phyloP scores from a whole-genome alignment of 1,284 basidiomycete genomes.

The Moesziomyces aphidis region DNA sequence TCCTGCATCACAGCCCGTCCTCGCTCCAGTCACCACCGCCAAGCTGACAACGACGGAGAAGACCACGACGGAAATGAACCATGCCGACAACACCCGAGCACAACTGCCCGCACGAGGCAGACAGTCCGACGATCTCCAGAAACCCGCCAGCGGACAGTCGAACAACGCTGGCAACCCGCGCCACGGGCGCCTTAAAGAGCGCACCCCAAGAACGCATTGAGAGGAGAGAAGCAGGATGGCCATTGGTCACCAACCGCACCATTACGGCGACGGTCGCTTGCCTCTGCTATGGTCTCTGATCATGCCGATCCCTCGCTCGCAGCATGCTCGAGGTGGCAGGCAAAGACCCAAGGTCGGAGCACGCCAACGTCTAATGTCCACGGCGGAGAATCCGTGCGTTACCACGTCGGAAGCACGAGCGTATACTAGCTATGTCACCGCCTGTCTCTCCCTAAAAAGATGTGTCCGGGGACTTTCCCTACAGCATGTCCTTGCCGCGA shows the following conservation, averaged over 20 bases:
- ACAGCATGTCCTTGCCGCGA: slow-evolving; percentile 41
- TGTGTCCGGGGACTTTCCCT: slow-evolving; percentile 61
- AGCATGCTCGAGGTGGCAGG: background rate
- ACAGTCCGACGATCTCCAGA: slow-evolving; percentile 29
- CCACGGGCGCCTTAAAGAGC: slow-evolving; percentile 5
- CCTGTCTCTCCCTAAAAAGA: slow-evolving; percentile 12
- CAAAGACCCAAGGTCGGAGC: background rate
- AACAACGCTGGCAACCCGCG: slow-evolving; percentile 8
- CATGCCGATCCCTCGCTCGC: slow-evolving; percentile 1
- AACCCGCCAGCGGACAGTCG: slow-evolving; percentile 6
- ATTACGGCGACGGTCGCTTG: slow-evolving; percentile 53
- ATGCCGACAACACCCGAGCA: slow-evolving; percentile 18
- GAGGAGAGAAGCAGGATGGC: slow-evolving; percentile 26
- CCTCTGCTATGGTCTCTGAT: slow-evolving; percentile 45
- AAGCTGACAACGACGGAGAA: slow-evolving; percentile 19
- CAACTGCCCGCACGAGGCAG: background rate
- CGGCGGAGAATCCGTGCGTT: slow-evolving; percentile 28
- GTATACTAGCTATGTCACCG: slow-evolving; percentile 31
- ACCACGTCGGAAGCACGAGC: slow-evolving; percentile 12
- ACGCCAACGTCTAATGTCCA: slow-evolving; percentile 1
- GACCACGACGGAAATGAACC: slow-evolving; percentile 3
- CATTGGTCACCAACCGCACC: slow-evolving; percentile 26
- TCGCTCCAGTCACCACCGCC: slow-evolving; percentile 11
- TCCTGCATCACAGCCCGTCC: slow-evolving; percentile 27
- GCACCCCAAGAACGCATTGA: background rate